Evolutionary conservation across 2,329 filamentous ascomycete genomes (phyloP).

Genomic region (Didymella pomorum): DNA sequence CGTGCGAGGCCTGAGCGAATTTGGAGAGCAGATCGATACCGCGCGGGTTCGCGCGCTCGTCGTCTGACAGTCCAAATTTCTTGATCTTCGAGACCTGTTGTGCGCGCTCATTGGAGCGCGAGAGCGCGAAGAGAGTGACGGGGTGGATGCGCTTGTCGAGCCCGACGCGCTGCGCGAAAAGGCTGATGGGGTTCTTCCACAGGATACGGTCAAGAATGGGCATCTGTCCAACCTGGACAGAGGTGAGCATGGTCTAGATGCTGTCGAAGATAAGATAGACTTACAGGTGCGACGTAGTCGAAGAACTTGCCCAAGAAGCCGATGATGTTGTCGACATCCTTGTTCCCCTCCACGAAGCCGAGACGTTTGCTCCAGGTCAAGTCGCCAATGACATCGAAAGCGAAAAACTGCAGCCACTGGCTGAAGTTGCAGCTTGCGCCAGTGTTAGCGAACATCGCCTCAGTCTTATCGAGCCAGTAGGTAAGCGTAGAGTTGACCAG

Average conservation of each 20-base stretch:
- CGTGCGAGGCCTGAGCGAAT: slow-evolving; percentile 72
- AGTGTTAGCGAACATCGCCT: slow-evolving; percentile 53
- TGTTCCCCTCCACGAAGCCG: slow-evolving; percentile 76
- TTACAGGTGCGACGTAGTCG: slow-evolving; percentile 74
- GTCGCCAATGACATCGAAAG: slow-evolving; percentile 82
- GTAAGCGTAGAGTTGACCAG: slow-evolving; percentile 78
- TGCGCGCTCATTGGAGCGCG: slow-evolving; percentile 71
- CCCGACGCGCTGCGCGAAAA: slow-evolving; percentile 72
- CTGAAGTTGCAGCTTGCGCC: slow-evolving; percentile 68
- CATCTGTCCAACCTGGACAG: slow-evolving; percentile 72
- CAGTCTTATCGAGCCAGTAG: slow-evolving; percentile 68
- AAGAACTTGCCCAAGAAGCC: slow-evolving; percentile 70
- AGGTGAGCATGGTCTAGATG: slow-evolving; percentile 15
- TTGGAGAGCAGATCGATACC: slow-evolving; percentile 72
- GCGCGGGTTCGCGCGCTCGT: slow-evolving; percentile 39
- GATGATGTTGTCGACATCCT: slow-evolving; percentile 79
- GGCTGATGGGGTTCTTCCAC: slow-evolving; percentile 77
- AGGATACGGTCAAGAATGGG: slow-evolving; percentile 74
- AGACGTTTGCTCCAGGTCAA: slow-evolving; percentile 79
- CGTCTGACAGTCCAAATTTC: slow-evolving; percentile 50
- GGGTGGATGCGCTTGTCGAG: slow-evolving; percentile 74
- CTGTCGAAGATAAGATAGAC: slow-evolving; percentile 27
- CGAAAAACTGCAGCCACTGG: slow-evolving; percentile 80
- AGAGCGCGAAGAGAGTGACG: slow-evolving; percentile 74
- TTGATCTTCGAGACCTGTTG: slow-evolving; percentile 60